Evolutionary conservation across 1,139 yeast genomes (phyloP).

Genomic region (Suhomyces maxii): DNA sequence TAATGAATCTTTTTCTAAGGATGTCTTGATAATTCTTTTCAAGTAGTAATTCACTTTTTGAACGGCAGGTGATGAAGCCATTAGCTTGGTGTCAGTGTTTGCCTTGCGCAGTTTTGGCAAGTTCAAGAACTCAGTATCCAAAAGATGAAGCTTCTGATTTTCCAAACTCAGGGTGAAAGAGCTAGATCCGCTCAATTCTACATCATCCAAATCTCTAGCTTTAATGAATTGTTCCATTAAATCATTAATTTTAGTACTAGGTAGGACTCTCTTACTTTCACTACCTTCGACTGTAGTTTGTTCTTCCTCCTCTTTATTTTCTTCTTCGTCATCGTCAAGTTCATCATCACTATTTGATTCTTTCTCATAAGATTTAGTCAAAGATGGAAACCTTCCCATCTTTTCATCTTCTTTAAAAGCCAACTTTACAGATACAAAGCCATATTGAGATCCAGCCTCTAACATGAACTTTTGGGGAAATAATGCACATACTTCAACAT

Average conservation of each 20-base stretch:
- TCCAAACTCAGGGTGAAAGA: slow-evolving; percentile 3
- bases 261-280: slow-evolving; percentile 4
- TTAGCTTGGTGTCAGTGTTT: slow-evolving; percentile 18
- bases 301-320: slow-evolving; percentile 6
- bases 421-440: slow-evolving; percentile 46
- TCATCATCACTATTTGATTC: slow-evolving; percentile 4
- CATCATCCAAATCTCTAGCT: slow-evolving; percentile 24
- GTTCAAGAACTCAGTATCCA: slow-evolving; percentile 13
- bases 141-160: slow-evolving; percentile 11
- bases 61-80: slow-evolving; percentile 33
- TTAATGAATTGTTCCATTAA: slow-evolving; percentile 32
- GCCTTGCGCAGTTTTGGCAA: slow-evolving; percentile 8
- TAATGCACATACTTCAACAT: slow-evolving; percentile 57
- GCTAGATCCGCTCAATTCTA: neutral
- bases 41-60: slow-evolving; percentile 28
- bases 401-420: slow-evolving; percentile 83
- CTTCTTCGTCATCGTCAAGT: slow-evolving; percentile 8
- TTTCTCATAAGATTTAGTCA: slow-evolving; percentile 30
- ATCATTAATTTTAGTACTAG: slow-evolving; percentile 12
- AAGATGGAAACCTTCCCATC: slow-evolving; percentile 56
- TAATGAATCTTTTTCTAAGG: slow-evolving; percentile 24
- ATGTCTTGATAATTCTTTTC: slow-evolving; percentile 26
- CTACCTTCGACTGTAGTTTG: neutral
- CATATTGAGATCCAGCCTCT: slow-evolving; percentile 20
- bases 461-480: slow-evolving; percentile 42